Base-by-base conservation (phyloP, 129 eudicot genomes). In the Flaveria trinervia region DNA sequence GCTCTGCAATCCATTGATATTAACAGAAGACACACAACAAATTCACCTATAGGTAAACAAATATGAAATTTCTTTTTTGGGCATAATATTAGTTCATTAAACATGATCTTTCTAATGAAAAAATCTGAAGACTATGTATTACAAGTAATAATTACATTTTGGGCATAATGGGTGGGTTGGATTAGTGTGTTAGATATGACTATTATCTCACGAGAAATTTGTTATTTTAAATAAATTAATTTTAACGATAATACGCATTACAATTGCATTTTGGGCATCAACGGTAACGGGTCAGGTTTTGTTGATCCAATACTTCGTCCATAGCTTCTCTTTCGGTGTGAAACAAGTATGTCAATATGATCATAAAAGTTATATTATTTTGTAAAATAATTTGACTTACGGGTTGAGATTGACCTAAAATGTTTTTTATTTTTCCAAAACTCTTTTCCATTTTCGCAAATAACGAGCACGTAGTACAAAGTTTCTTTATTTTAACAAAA, bases 21-120 rank as follows among this genome's bases (percentile, higher is more conserved):
- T 39, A 93, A 85, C 73, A 84, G 88, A 84, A 79, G 85, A 82
- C 86, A 89, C 43, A 71, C 86, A 76, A 79, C 82, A 28, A 88
- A 61, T 76, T 86, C 87, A 22, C 91, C 96, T 15, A 67, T 87
- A 48, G 62, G 89, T 73, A 54, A 26, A 68, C 14, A 36, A 18
- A 49, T 28, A 45, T 70, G 49, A 54, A 36, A 20, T 15, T 44
- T 48, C 3, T 33, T 12, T 20, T 20, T 20, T 20, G 22, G 22
- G 22, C 22, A 20, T 20, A 20, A 20, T 30, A 45, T 36, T 36
- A 36, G 6, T 36, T 36, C 41, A 36, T 0, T 10, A 36, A 18
- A 33, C 18, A 45, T 70, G 49, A 54, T 33, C 36, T 15, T 52
- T 48, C 2, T 1, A 11, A 44, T 43, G 8, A 43, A 43, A 43